These are phyloP conservation scores for Excoecaria cochinchinensis DNA, from an alignment of 345 rosid species.

Conservation along the genomic window DNA sequence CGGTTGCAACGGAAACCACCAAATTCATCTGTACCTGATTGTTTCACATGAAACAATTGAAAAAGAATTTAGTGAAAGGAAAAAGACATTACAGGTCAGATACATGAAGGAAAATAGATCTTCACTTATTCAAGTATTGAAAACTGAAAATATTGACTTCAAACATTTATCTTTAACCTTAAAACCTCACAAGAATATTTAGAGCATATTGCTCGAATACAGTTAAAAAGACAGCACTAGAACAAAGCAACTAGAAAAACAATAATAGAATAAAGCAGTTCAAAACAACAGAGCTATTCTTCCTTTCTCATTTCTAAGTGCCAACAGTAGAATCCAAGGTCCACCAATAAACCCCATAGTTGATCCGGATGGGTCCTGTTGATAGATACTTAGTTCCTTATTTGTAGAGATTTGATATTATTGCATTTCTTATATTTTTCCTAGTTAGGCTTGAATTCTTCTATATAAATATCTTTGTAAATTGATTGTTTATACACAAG, in stretches of 20 bases:
- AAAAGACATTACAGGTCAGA: neutral
- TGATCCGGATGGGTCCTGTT: neutral
- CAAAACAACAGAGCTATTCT: neutral
- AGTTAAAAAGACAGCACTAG: neutral
- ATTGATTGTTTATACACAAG: too few species aligned
- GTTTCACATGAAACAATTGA: constrained; percentile 18
- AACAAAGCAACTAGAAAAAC: neutral
- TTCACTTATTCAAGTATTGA: neutral
- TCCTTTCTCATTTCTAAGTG: neutral
- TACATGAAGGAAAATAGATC: neutral
- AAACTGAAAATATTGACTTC: constrained; percentile 7
- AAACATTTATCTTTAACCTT: neutral
- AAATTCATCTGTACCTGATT: constrained; percentile 44
- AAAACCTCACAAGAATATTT: neutral
- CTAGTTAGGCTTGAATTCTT: too few species aligned
- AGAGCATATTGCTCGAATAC: neutral
- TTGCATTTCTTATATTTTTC: too few species aligned
- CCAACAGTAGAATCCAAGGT: neutral
- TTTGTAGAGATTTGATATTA: too few species aligned
- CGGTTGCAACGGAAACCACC: constrained; percentile 65
- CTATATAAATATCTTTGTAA: too few species aligned
- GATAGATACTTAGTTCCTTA: too few species aligned
- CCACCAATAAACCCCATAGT: neutral
- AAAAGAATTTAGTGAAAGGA: constrained; percentile 3
- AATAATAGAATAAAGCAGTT: neutral